Percentiles rank a stretch among this genome's conserved stretches.
Evolutionary conservation across 352 stramenopile genomes (phyloP).

Genomic region (Phytopythium kandeliae): DNA sequence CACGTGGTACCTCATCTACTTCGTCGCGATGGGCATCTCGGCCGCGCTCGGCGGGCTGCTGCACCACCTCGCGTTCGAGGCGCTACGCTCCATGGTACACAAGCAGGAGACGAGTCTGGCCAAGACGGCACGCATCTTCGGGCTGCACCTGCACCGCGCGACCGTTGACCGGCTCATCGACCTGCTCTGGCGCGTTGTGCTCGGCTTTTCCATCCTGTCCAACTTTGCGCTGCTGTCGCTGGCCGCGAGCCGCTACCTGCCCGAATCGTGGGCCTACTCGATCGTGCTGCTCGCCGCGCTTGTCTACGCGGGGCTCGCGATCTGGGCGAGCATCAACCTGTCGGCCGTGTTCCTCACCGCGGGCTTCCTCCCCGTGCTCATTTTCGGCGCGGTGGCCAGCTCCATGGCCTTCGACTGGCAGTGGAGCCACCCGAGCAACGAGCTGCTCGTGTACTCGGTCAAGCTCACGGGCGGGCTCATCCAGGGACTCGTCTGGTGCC

Average conservation of each 20-base stretch:
- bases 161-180: constrained; percentile 75
- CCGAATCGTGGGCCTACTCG: constrained; percentile 65
- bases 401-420: constrained; percentile 77
- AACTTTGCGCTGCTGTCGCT: constrained; percentile 83
- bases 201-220: constrained; percentile 75
- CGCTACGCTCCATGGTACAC: constrained; percentile 59
- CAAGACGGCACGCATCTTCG: constrained; percentile 68
- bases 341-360: constrained; percentile 77
- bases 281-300: constrained; percentile 63
- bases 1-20: constrained; percentile 85
- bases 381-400: constrained; percentile 71
- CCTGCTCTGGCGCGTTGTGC: constrained; percentile 73
- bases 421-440: constrained; percentile 73
- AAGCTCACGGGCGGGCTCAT: constrained; percentile 77
- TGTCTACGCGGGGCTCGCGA: constrained; percentile 59
- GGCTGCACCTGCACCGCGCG: constrained; percentile 53
- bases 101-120: constrained; percentile 67
- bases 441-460: constrained; percentile 76
- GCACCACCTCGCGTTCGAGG: constrained; percentile 79
- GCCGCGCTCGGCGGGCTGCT: constrained; percentile 69
- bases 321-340: constrained; percentile 83
- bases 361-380: constrained; percentile 75
- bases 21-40: constrained; percentile 77
- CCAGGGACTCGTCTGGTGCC: constrained; percentile 75
- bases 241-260: constrained; percentile 69